phyloP scores from a whole-genome alignment of 2,329 filamentous ascomycete species.

The Gyromitra esculenta region DNA sequence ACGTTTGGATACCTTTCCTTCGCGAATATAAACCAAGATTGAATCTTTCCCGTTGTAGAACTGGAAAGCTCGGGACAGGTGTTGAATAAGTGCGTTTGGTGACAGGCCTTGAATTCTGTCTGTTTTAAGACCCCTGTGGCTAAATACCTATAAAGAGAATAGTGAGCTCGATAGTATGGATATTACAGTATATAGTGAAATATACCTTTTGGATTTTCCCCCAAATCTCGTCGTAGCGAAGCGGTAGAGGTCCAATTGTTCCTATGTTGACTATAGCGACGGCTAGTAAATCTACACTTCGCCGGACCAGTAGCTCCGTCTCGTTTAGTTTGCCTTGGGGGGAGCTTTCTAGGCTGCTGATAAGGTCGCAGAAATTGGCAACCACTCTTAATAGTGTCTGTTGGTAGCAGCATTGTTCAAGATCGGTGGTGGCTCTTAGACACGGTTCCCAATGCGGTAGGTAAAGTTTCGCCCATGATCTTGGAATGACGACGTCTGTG shows the following conservation, averaged over 20 bases:
- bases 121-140: slow-evolving; percentile 6
- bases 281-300: slow-evolving; percentile 41
- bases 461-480: slow-evolving; percentile 45
- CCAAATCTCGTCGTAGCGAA: slow-evolving; percentile 16
- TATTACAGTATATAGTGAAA: too few species aligned
- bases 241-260: slow-evolving; percentile 24
- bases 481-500: slow-evolving; percentile 42
- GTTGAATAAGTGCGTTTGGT: neutral
- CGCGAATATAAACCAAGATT: slow-evolving; percentile 16
- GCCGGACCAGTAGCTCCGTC: neutral
- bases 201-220: slow-evolving; percentile 34
- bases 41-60: slow-evolving; percentile 35
- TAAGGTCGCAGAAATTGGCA: slow-evolving; percentile 36
- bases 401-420: slow-evolving; percentile 36
- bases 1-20: slow-evolving; percentile 9
- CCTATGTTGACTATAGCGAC: slow-evolving; percentile 46
- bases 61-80: slow-evolving; percentile 15
- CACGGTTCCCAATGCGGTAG: slow-evolving; percentile 37
- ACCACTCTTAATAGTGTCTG: slow-evolving; percentile 13
- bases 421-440: slow-evolving; percentile 9
- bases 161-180: neutral
- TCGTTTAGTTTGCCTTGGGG: neutral
- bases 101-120: neutral
- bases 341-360: slow-evolving; percentile 22
- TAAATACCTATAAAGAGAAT: slow-evolving; percentile 17